phyloP scores from a whole-genome alignment of 2,329 filamentous ascomycete species.

The Huntiella bhutanensis region DNA sequence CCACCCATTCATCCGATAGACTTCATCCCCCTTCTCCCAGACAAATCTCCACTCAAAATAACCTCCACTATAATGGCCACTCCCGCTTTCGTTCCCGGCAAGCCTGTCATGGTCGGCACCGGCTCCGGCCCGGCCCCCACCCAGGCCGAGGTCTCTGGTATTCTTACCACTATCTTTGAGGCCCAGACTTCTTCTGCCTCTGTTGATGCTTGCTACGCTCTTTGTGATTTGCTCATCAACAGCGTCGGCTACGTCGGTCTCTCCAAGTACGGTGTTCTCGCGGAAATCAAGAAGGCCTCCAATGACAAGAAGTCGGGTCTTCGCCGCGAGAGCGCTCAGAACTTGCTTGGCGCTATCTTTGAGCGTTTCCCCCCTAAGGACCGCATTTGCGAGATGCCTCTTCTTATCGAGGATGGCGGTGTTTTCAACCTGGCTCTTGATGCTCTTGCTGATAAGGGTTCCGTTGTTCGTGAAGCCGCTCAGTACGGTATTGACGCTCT shows the following conservation, averaged over 20 bases:
- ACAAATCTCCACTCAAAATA: background rate
- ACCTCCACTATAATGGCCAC: constrained; percentile 1
- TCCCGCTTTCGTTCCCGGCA: constrained; percentile 8
- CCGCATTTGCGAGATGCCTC: constrained; percentile 58
- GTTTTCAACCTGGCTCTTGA: constrained; percentile 61
- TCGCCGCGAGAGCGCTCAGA: constrained; percentile 79
- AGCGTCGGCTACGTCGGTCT: constrained; percentile 35
- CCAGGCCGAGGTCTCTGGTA: constrained; percentile 43
- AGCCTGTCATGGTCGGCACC: constrained; percentile 26
- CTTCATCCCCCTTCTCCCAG: background rate
- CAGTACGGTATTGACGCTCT: constrained; percentile 87
- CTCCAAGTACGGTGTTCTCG: constrained; percentile 32
- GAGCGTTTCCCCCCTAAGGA: constrained; percentile 70
- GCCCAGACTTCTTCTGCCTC: constrained; percentile 50
- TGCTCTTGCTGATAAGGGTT: constrained; percentile 72
- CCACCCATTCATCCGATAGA: too few species aligned
- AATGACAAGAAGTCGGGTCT: constrained; percentile 83
- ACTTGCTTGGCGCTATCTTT: constrained; percentile 81
- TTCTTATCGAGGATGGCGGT: constrained; percentile 64
- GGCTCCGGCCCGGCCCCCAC: constrained; percentile 38
- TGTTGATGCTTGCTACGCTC: constrained; percentile 41
- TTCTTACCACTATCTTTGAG: constrained; percentile 49
- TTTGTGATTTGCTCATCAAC: constrained; percentile 40
- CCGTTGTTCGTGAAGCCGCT: constrained; percentile 74
- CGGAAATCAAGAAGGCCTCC: constrained; percentile 52